A percentile compares a stretch with the other conserved stretches of the same genome.
phyloP scores from a whole-genome alignment of 1,139 yeast species.

The Hemisphaericaspora xylofermentans region DNA sequence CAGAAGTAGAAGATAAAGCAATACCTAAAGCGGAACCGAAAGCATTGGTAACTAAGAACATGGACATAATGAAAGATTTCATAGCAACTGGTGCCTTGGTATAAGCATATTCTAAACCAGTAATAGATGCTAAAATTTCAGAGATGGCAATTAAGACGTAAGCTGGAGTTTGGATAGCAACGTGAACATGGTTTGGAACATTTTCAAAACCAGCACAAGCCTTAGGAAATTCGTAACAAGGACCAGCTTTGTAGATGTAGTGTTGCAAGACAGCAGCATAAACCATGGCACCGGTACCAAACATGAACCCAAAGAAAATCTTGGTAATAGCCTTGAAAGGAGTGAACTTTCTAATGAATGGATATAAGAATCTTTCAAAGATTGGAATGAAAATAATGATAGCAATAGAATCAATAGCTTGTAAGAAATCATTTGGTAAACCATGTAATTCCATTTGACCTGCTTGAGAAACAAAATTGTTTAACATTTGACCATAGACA shows the following conservation, averaged over 20 bases:
- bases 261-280: slow-evolving; percentile 83
- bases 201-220: slow-evolving; percentile 27
- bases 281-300: slow-evolving; percentile 69
- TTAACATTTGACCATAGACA: slow-evolving; percentile 65
- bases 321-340: slow-evolving; percentile 70
- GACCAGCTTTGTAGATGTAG: slow-evolving; percentile 68
- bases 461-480: slow-evolving; percentile 65
- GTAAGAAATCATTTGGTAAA: slow-evolving; percentile 66
- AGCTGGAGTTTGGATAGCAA: slow-evolving; percentile 65
- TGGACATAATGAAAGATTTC: slow-evolving; percentile 66
- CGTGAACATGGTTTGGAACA: slow-evolving; percentile 54
- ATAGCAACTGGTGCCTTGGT: slow-evolving; percentile 65
- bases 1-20: slow-evolving; percentile 65
- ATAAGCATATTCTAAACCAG: slow-evolving; percentile 69
- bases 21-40: slow-evolving; percentile 72
- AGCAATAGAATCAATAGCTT: slow-evolving; percentile 60
- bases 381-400: slow-evolving; percentile 63
- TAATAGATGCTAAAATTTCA: slow-evolving; percentile 64
- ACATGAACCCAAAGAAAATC: slow-evolving; percentile 72
- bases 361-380: slow-evolving; percentile 53
- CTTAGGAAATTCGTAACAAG: slow-evolving; percentile 68
- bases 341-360: slow-evolving; percentile 53
- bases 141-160: slow-evolving; percentile 61
- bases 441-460: slow-evolving; percentile 63
- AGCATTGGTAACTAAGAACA: slow-evolving; percentile 62